A percentile compares a stretch with the other conserved stretches of the same genome.
Evolutionary conservation across 1,284 basidiomycete genomes (phyloP).

Genomic region (Boletus sp.): DNA sequence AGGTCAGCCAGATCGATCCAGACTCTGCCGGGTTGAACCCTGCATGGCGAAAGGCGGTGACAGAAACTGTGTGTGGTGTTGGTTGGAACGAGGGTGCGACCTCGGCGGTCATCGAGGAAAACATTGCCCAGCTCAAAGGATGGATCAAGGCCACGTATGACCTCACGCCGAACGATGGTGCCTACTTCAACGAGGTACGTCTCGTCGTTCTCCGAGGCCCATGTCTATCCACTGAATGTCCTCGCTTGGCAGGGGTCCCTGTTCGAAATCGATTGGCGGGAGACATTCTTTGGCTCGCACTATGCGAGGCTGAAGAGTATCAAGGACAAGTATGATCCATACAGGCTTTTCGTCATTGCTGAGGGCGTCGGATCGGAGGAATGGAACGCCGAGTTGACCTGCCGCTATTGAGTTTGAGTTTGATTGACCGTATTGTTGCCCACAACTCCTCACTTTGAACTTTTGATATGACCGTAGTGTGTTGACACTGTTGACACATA

Average conservation of each 20-base stretch:
- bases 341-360: conserved; percentile 48
- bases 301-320: conserved; percentile 43
- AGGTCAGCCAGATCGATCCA: conserved; percentile 41
- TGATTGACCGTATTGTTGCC: too few relatives aligned
- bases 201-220: background rate
- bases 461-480: too few relatives aligned
- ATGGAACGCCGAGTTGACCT: conserved; percentile 35
- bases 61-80: conserved; percentile 32
- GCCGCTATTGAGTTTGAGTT: conserved; percentile 14
- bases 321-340: conserved; percentile 49
- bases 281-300: conserved; percentile 49
- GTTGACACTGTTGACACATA: too few relatives aligned
- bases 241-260: conserved; percentile 42
- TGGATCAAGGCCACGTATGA: conserved; percentile 29
- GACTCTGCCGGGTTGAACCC: conserved; percentile 47
- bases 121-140: conserved; percentile 34
- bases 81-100: conserved; percentile 42
- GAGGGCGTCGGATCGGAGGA: conserved; percentile 50
- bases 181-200: conserved; percentile 50
- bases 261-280: conserved; percentile 42
- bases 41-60: conserved; percentile 46
- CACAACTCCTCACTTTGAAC: too few relatives aligned
- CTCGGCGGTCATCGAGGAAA: conserved; percentile 32
- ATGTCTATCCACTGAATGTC: background rate
- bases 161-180: conserved; percentile 39